Base-by-base conservation (phyloP, 2,329 filamentous ascomycete species). In the Exophiala sp. region DNA sequence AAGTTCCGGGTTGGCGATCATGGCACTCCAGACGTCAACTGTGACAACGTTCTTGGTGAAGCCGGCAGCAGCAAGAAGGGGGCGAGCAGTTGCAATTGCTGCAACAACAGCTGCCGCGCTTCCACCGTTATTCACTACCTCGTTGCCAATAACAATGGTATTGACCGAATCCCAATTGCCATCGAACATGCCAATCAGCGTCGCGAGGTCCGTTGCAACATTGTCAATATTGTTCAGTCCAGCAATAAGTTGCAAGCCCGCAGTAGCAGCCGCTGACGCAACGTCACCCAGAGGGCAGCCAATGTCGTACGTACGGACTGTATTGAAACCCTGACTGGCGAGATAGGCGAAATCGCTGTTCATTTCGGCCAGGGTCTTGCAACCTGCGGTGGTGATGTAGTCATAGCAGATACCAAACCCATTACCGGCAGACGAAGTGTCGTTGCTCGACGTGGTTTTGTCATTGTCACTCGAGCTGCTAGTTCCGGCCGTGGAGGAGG, bases 111-210 rank as follows among this genome's bases (percentile, higher is more conserved):
- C 70, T 1, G 63, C 62, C 0, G 81, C 75, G 3, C 76, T 78
- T 35, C 76, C 78, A 35, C 75, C 69, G 38, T 83, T 79, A 70
- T 89, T 87, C 68, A 95, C 83, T 33, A 87, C 76, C 70, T 95
- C 90, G 67, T 95, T 95, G 58, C 89, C 90, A 39, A 95, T 79
- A 52, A 82, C 82, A 65, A 95, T 78, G 1, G 88, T 87, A 66
- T 87, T 78, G 58, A 95, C 79, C 11, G 75, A 68, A 45, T 74
- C 75, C 88, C 88, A 95, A 69, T 88, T 81, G 29, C 78, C 76
- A 5, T 74, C 71, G 39, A 87, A 76, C 11, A 79, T 83, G 3
- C 75, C 68, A 51, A 84, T 79, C 57, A 95, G 83, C 29, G 72
- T 75, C 8, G 77, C 62, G n/a, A 88, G 75, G 54, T 88, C 83